Evolutionary conservation across 1,284 basidiomycete genomes (phyloP), one percentile per base, ranked within the genome.

Genomic region (Moesziomyces parantarcticus): DNA sequence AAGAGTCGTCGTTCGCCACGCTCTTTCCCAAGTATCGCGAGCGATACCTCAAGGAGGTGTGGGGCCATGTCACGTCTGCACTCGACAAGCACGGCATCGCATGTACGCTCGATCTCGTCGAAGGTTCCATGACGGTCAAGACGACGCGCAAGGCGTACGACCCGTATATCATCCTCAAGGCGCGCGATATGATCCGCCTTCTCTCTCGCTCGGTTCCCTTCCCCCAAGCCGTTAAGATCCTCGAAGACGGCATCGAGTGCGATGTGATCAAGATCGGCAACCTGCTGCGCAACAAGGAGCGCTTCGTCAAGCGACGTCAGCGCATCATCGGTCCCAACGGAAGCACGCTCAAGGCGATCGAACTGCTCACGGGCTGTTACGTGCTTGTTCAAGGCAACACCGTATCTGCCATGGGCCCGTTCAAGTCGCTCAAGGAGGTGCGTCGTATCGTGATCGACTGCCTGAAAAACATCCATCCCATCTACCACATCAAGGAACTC

Each of bases 391-490:
- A 99, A 87, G 97, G 97, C 62, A 98, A 90, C 84, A 99, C 97
- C 0, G 97, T 99, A 57, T 93, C 93, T 46, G 94, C 93, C 3
- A 99, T 99, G 95, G 97, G 97, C 2, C 90, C 92, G 0, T 94
- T 92, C 86, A 97, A 96, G 84, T 91, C 92, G 0, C 86, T 99
- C 41, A 99, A 98, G 84, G 95, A 98, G 84, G 96, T 99, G 5
- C 89, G 97, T 58, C 85, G 95, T 62, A 97, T 99, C 76, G 89
- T 99, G 26, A 85, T 98, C 51, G 97, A 99, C 84, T 99, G 97
- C 86, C 97, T 99, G 93, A 96, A 93, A 86, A 99, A 99, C 83
- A 92, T 99, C 52, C 97, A 99, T 82, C 97, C 97, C 3, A 99
- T 99, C 82, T 99, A 99, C 84, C 91, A 95, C 75, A 99, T 99